phyloP scores from a whole-genome alignment of 1,284 basidiomycete genomes.

The Fomitopsis palustris region DNA sequence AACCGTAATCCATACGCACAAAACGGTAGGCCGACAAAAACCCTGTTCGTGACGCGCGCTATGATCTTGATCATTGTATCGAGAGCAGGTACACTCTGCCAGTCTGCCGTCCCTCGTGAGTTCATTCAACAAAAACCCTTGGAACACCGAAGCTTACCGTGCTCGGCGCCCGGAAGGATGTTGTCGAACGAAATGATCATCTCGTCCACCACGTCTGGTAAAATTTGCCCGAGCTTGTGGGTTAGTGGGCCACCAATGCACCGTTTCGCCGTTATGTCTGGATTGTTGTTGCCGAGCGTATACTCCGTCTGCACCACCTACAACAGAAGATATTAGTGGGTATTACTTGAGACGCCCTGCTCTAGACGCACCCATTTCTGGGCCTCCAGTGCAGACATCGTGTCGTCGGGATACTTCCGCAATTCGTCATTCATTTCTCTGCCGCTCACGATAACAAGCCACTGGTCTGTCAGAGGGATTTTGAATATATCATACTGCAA shows the following conservation, averaged over 20 bases:
- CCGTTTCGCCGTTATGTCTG: slow-evolving; percentile 6
- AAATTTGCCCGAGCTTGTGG: slow-evolving; percentile 8
- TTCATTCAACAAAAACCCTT: too few relatives aligned
- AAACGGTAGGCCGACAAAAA: slow-evolving; percentile 40
- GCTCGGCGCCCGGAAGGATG: neutral
- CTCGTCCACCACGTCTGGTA: slow-evolving; percentile 16
- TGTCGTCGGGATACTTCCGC: slow-evolving; percentile 33
- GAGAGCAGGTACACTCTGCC: slow-evolving; percentile 25
- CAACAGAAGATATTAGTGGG: neutral
- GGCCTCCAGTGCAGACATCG: slow-evolving; percentile 33
- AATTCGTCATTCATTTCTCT: slow-evolving; percentile 38
- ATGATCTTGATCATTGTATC: slow-evolving; percentile 29
- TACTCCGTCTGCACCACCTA: slow-evolving; percentile 7
- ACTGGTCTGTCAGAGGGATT: slow-evolving; percentile 32
- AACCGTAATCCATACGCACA: slow-evolving; percentile 27
- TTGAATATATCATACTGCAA: slow-evolving; percentile 32
- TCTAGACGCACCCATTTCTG: slow-evolving; percentile 31
- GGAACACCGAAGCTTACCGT: slow-evolving; percentile 15
- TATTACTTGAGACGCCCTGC: too few relatives aligned
- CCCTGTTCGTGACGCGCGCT: slow-evolving; percentile 37
- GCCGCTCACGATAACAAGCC: slow-evolving; percentile 38
- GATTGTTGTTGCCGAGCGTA: slow-evolving; percentile 6
- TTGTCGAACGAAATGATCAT: slow-evolving; percentile 9
- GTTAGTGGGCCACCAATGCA: slow-evolving; percentile 13
- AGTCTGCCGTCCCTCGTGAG: slow-evolving; percentile 10